Base-by-base conservation (phyloP, 1,284 basidiomycete genomes). In the Ganoderma boninense region DNA sequence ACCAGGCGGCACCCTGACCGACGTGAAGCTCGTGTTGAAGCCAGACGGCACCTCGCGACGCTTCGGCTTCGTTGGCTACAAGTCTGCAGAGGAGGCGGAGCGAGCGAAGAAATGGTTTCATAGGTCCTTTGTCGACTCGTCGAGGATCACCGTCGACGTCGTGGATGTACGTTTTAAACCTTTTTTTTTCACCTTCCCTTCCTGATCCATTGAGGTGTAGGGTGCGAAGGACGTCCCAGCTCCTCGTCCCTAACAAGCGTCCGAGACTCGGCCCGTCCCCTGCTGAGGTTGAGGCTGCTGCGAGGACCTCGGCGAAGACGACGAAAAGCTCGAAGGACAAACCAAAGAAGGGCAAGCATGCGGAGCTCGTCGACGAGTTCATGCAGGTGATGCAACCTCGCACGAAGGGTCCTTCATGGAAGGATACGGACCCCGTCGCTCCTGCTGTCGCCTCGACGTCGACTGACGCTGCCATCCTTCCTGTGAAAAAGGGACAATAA, bases 1-100 rank as follows among this genome's bases (percentile, higher is more conserved):
- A 64, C 95, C 92, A n/a, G 83, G 83, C 0, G 91, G 88, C 29
- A 90, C 85, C 62, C 87, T 98, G 69, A 99, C 97, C 5, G 97
- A 99, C 82, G 87, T 93, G 66, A 95, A 95, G 81, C 87, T 99
- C 67, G 91, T 97, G 10, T 85, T 87, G 40, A 95, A 94, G 78
- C 84, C 84, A 0, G 87, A 96, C 78, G 96, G 96, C 0, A 92
- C 90, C 1, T 93, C 93, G 3, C 87, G 97, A 5, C 87, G 95
- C 44, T 97, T 99, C 79, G 97, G 94, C 0, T 99, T 99, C 79
- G 87, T 98, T 8, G 97, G 97, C 0, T 99, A 92, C 85, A 95
- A 94, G 80, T 89, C 90, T 0, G 87, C 93, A 46, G 85, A 87
- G 14, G 95, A 98, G 74, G 97, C 97, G 0, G 73, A 83, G 14